Base-by-base conservation (phyloP, 2,329 filamentous ascomycete genomes). In the Colletotrichum cordylinicola region DNA sequence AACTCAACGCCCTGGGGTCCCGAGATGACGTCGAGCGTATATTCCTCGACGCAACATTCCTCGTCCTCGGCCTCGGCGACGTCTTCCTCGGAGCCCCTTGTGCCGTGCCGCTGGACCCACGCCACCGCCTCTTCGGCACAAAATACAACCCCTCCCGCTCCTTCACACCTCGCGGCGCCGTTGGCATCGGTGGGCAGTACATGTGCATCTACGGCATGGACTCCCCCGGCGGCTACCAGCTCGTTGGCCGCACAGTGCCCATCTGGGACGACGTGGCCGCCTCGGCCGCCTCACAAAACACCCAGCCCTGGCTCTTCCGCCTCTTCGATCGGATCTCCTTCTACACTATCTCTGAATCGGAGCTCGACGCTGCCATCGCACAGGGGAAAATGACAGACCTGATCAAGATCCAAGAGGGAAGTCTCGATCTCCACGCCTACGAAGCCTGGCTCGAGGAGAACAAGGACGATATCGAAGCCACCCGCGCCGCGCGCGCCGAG, bases 31-130 rank as follows among this genome's bases (percentile, higher is more conserved):
- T 85, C 12, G 78, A 80, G 4, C 55, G 77, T 5, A 33, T 82
- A 3, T 29, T 85, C 18, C 48, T 78, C 5, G 84, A 87, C 1
- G 81, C 82, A 1, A 79, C 79, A 0, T 86, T 84, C 15, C 79
- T 86, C 4, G 83, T 86, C 4, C 76, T 86, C 8, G 85, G 84
- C 2, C 82, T 86, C 0, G 85, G 85, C 1, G 84, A 85, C 64
- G 84, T 86, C n/a, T 86, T 84, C 75, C 80, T 85, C 72, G 84
- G 84, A 4, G 84, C 83, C 0, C 84, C 84, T 0, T 85, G 83
- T 66, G 80, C 83, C 1, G 78, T 86, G 16, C 84, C 84, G 5
- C 75, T 85, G 6, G 83, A 83, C 73, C 83, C 79, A 64, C 82
- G 79, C n/a, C 82, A 81, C 69, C 80, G 84, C 4, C 75, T 85